Evolutionary conservation across 768 basidiomycete species (phyloP).

Genomic region (Pleurotus salmoneostramineus): DNA sequence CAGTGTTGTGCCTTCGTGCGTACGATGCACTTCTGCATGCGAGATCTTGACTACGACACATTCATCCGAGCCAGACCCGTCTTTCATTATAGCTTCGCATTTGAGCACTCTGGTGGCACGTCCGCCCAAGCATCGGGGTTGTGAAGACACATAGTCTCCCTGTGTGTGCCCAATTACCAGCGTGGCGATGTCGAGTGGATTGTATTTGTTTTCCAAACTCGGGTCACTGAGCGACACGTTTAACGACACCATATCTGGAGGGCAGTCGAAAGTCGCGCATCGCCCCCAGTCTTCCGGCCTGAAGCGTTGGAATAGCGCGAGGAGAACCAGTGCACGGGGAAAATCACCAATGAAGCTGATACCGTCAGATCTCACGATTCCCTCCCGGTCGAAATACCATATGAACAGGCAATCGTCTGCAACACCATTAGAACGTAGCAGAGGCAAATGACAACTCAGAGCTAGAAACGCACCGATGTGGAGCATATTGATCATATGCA

Average conservation of each 20-base stretch:
- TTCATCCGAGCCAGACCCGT: neutral
- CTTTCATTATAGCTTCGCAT: neutral
- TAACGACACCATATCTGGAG: neutral
- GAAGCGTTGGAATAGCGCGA: slow-evolving; percentile 21
- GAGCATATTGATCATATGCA: slow-evolving; percentile 9
- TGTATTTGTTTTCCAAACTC: neutral
- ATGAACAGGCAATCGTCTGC: slow-evolving; percentile 18
- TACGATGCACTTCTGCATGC: neutral
- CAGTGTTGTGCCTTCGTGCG: slow-evolving; percentile 1
- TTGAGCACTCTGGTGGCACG: neutral
- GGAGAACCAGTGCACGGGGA: slow-evolving; percentile 21
- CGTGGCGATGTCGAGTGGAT: neutral
- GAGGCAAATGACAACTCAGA: neutral
- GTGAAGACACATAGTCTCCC: neutral
- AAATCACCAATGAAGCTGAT: slow-evolving; percentile 20
- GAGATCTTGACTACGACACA: slow-evolving; percentile 1
- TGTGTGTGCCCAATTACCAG: neutral
- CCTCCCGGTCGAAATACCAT: slow-evolving; percentile 22
- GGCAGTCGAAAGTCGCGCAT: neutral
- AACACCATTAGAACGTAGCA: neutral
- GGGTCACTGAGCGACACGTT: neutral
- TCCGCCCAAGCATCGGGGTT: neutral
- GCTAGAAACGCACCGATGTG: slow-evolving; percentile 2
- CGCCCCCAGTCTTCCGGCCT: slow-evolving; percentile 17
- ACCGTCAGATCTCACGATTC: slow-evolving; percentile 19